Conservation (phyloP, 352 stramenopile genomes). For the Thalassiosira mediterranea region DNA sequence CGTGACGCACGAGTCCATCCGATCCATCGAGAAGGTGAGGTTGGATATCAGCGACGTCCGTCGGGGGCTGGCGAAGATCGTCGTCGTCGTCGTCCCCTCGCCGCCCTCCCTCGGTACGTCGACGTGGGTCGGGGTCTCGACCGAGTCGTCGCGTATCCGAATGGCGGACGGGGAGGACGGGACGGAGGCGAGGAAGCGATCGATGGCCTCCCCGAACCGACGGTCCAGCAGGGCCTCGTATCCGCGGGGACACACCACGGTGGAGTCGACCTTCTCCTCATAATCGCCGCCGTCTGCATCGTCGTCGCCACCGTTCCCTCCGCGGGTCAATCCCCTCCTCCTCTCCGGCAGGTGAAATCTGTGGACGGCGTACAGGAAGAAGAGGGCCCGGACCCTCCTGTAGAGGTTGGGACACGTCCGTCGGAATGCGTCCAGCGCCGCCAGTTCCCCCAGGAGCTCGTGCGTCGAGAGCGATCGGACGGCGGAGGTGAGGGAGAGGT, state of each 20-base stretch:
- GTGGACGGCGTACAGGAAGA: conserved; percentile 73
- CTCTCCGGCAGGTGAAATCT: conserved; percentile 60
- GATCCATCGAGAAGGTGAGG: conserved; percentile 13
- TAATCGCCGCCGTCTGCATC: conserved; percentile 10
- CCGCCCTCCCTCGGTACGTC: not conserved
- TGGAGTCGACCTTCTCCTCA: not conserved
- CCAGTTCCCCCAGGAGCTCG: conserved; percentile 33
- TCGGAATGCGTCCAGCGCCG: conserved; percentile 42
- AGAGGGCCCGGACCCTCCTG: conserved; percentile 52
- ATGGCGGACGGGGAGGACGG: conserved; percentile 7
- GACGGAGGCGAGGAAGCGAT: conserved; percentile 40
- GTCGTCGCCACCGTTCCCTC: not conserved
- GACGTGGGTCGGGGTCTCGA: not conserved
- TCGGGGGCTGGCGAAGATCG: not conserved
- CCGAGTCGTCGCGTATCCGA: not conserved
- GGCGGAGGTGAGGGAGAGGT: conserved; percentile 42
- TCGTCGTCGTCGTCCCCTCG: not conserved
- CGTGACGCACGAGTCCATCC: not conserved
- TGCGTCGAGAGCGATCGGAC: conserved; percentile 28
- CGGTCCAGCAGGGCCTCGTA: conserved; percentile 50
- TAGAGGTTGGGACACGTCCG: conserved; percentile 53
- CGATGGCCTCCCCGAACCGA: conserved; percentile 53
- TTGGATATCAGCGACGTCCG: conserved; percentile 35
- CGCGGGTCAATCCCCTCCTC: not conserved
- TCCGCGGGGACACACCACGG: conserved; percentile 37